phyloP scores from a whole-genome alignment of 208 protist genomes.

The Lotmaria passim region DNA sequence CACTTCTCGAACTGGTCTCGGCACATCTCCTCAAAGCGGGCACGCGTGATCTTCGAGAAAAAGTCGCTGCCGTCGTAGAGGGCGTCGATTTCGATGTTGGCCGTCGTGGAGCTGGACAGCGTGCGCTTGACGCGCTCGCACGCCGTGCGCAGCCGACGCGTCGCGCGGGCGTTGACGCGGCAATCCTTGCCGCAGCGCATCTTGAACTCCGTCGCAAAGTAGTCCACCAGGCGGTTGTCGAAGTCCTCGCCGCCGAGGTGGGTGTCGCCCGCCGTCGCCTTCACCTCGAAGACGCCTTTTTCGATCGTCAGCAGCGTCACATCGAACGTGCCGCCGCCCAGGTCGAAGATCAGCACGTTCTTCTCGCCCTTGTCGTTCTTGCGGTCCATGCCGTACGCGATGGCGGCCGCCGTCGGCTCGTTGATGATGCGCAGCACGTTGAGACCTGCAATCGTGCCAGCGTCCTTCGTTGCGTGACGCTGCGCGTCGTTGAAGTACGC shows the following conservation, averaged over 20 bases:
- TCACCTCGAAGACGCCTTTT: conserved; percentile 99
- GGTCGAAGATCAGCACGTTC: conserved; percentile 98
- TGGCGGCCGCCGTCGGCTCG: conserved; percentile 99
- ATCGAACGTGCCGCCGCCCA: too few species aligned
- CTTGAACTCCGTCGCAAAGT: conserved; percentile 98
- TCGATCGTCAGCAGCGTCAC: too few species aligned
- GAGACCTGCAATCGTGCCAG: conserved; percentile 96
- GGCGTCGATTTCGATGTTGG: conserved; percentile 98
- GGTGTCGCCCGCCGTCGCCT: conserved; percentile 99
- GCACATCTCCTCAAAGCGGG: conserved; percentile 98
- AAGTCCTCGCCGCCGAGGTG: conserved; percentile 99
- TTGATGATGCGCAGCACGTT: conserved; percentile 99
- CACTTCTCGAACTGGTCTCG: conserved; percentile 87
- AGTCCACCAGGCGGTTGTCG: too few species aligned
- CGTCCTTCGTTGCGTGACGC: conserved; percentile 99
- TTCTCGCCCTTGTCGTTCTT: conserved; percentile 81
- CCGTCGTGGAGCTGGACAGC: conserved; percentile 93
- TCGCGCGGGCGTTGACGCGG: conserved; percentile 70
- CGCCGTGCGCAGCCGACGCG: conserved; percentile 82
- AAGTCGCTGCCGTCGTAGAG: conserved; percentile 98
- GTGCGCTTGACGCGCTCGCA: conserved; percentile 98
- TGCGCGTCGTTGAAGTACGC: conserved; percentile 99
- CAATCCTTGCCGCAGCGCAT: conserved; percentile 80
- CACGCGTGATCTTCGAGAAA: conserved; percentile 97
- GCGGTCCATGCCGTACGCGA: conserved; percentile 99